Base-by-base conservation (phyloP, 139 green algal species). In the Dunaliella primolecta region DNA sequence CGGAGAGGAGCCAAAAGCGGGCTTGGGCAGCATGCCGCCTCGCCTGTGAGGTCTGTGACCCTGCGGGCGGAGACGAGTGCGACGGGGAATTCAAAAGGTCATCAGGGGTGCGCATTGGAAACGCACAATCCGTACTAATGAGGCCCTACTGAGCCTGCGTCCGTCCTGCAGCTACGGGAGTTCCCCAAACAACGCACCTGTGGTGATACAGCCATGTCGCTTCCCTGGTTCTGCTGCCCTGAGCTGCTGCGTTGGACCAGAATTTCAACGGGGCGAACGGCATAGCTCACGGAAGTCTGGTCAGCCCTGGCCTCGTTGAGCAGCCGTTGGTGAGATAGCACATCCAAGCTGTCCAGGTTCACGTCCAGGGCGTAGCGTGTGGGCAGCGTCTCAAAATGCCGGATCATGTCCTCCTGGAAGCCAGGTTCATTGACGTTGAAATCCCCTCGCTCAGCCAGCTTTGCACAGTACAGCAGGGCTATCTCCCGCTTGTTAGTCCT, bases 271-370 rank as follows among this genome's bases (percentile, higher is more conserved):
- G 91, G 89, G 3, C 96, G 89, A 35, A 98, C 93, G 55, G 96
- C 94, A 80, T 98, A 98, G 0, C 90, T 95, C 3, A 98, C 94
- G 1, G 81, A 75, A 2, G 92, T 93, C 1, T 93, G 94, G 89
- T 97, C 94, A 24, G 87, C 78, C 23, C 93, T 86, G 21, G 96
- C 97, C 74, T 94, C 93, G 78, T 98, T 92, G 32, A 99, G 89
- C 85, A 99, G 92, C 30, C 93, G 87, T 87, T 98, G 97, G 87
- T 99, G 97, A 38, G 93, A 96, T 0, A 99, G 82, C 46, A 99
- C 94, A 77, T 98, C 97, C 21, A 97, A 71, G n/a, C 91, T 93
- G 55, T 93, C 90, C 30, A 95, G 94, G 87, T 98, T 97, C 2
- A 98, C 94, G 78, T 98, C 95, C n/a, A 97, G 84, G 1, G 93